Conservation (phyloP, 2,329 filamentous ascomycete species). For the Sclerotiophoma versabilis region DNA sequence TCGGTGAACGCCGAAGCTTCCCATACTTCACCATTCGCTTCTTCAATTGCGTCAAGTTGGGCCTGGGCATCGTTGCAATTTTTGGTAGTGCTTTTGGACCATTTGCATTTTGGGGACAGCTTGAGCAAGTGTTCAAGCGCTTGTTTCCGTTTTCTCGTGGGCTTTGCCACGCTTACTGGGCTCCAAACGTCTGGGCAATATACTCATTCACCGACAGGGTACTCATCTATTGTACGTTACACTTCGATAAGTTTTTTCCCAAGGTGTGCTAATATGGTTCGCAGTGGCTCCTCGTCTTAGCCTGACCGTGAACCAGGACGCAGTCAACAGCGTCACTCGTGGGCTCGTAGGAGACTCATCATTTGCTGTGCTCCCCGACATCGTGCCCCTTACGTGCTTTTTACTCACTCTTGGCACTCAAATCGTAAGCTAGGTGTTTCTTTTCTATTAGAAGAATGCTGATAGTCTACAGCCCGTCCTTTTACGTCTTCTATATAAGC, state of each 20-base stretch:
- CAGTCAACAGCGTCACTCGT: constrained; percentile 86
- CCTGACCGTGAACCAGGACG: constrained; percentile 73
- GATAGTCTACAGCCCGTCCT: constrained; percentile 58
- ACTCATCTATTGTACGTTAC: constrained; percentile 75
- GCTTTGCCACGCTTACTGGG: constrained; percentile 97
- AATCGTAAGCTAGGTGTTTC: constrained; percentile 55
- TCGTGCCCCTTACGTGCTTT: constrained; percentile 83
- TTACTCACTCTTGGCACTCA: constrained; percentile 83
- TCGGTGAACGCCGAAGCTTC: constrained; percentile 78
- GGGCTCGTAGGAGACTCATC: constrained; percentile 92
- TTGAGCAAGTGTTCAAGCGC: constrained; percentile 81
- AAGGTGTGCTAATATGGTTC: constrained; percentile 28
- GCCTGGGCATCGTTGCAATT: constrained; percentile 71
- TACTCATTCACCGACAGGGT: constrained; percentile 91
- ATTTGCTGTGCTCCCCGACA: constrained; percentile 90
- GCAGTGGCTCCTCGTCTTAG: constrained; percentile 82
- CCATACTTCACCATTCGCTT: constrained; percentile 71
- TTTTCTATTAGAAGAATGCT: neutral
- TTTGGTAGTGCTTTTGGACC: constrained; percentile 87
- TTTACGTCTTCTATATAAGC: constrained; percentile 78
- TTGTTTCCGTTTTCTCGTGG: constrained; percentile 94
- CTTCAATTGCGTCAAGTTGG: constrained; percentile 83
- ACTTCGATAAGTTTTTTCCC: neutral
- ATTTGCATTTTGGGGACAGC: constrained; percentile 81
- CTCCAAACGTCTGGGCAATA: constrained; percentile 94